Base-by-base conservation (phyloP, 179 eudicot species). In the Silene coronaria region DNA sequence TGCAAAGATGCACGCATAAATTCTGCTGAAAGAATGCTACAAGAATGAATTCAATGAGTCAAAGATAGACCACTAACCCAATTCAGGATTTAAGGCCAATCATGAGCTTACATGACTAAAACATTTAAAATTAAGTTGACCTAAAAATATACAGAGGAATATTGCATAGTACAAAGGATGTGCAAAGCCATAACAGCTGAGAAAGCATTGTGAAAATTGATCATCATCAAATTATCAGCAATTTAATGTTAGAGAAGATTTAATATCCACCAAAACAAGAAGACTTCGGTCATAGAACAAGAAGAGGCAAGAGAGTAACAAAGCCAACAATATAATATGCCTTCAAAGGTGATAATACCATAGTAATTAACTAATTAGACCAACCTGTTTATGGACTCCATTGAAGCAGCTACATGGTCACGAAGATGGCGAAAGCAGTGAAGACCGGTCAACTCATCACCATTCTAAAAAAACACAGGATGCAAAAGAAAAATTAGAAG, bases 1-100 rank as follows among this genome's bases (percentile, higher is more conserved):
- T 83, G 90, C 58, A 87, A 72, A 77, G 99, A 88, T 76, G 91
- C 88, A 79, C 87, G 97, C 91, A 96, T 82, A 88, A 96, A 96
- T 84, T 96, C 99, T 87, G 97, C 93, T 87, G 99, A 91, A 89
- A 96, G 99, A 91, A 93, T 91, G 90, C 99, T 96, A 93, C 98
- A 96, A 84, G 85, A 89, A 88, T 81, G 86, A 89, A 93, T 84
- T 78, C 79, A 79, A 83, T 85, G 78, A 91, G 98, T 86, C 76
- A 83, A 73, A 82, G 45, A 73, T 73, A 78, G 72, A 65, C 55
- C 73, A 71, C 77, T 32, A 26, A 30, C 32, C 66, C 21, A 65
- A 51, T 22, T 17, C 34, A 57, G 24, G 65, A 72, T 55, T 8
- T 28, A 63, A 64, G 67, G 67, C 26, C 69, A 74, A 32, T 70